These are phyloP conservation scores for Pseudocercospora cruenta DNA, from an alignment of 2,329 filamentous ascomycete species.

Conservation along the genomic window DNA sequence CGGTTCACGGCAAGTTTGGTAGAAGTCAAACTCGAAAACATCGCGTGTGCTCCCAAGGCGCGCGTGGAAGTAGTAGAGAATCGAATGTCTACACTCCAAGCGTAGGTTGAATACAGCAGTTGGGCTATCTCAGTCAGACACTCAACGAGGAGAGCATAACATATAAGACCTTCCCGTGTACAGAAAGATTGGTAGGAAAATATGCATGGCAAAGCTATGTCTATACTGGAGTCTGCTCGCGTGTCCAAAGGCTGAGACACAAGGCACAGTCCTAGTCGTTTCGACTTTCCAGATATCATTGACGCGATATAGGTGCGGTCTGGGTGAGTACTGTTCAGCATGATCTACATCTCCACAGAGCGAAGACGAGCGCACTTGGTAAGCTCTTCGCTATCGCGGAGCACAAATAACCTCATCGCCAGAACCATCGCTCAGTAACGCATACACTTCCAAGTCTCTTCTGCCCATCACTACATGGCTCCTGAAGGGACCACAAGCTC, in stretches of 20 bases:
- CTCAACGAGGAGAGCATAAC: no score
- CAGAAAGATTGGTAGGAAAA: neutral
- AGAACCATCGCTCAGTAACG: no score
- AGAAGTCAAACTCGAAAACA: neutral
- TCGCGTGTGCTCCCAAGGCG: neutral
- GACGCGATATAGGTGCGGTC: no score
- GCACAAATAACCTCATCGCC: no score
- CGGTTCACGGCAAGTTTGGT: slow-evolving; percentile 1
- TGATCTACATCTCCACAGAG: neutral
- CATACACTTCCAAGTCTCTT: neutral
- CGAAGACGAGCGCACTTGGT: neutral
- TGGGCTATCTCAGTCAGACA: no score
- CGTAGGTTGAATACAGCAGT: no score
- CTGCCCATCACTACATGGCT: neutral
- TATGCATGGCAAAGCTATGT: neutral
- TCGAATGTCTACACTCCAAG: neutral
- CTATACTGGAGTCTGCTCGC: neutral
- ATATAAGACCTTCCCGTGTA: neutral
- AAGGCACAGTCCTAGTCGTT: no score
- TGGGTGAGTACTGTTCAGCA: no score
- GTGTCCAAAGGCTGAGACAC: neutral
- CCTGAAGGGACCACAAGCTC: neutral
- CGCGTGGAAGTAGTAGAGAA: neutral
- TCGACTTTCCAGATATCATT: no score
- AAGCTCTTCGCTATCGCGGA: neutral